These are phyloP conservation scores for Lathyrus aphaca DNA, from an alignment of 306 rosid species.

Conservation along the genomic window DNA sequence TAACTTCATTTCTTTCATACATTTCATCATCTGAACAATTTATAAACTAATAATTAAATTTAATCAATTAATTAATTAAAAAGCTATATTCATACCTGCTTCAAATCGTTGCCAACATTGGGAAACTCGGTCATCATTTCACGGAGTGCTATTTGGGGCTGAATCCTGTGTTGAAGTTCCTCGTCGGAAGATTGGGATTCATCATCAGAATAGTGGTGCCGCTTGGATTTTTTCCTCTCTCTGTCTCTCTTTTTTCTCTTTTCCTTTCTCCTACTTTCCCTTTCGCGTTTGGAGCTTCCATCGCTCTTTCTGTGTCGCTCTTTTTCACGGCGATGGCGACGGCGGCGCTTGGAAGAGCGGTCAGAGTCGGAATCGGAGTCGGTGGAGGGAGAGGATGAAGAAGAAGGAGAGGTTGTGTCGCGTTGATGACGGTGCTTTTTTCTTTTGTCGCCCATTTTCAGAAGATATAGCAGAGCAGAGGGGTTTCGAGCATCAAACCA, in stretches of 20 bases:
- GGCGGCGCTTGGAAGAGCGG: constrained; percentile 56
- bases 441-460: constrained; percentile 53
- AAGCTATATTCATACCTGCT: constrained; percentile 50
- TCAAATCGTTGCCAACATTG: constrained; percentile 69
- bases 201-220: constrained; percentile 47
- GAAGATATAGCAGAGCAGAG: not conserved
- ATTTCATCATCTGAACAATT: constrained; percentile 17
- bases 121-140: constrained; percentile 72
- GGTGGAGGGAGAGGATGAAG: constrained; percentile 51
- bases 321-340: constrained; percentile 50
- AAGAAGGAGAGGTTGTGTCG: constrained; percentile 41
- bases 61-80: not conserved
- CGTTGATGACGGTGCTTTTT: constrained; percentile 48
- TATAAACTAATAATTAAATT: not conserved
- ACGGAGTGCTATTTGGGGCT: constrained; percentile 52
- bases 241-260: constrained; percentile 49
- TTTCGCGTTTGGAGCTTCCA: constrained; percentile 53
- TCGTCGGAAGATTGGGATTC: constrained; percentile 42
- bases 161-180: constrained; percentile 43
- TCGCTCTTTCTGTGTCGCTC: constrained; percentile 53
- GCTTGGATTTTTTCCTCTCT: constrained; percentile 54
- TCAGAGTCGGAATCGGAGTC: constrained; percentile 51
- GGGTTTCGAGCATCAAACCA: constrained; percentile 9
- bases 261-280: constrained; percentile 49
- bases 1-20: not conserved